Evolutionary conservation across 1,139 yeast species (phyloP), one percentile per base, ranked within the genome.

Genomic region (Kodamaea anthophila): DNA sequence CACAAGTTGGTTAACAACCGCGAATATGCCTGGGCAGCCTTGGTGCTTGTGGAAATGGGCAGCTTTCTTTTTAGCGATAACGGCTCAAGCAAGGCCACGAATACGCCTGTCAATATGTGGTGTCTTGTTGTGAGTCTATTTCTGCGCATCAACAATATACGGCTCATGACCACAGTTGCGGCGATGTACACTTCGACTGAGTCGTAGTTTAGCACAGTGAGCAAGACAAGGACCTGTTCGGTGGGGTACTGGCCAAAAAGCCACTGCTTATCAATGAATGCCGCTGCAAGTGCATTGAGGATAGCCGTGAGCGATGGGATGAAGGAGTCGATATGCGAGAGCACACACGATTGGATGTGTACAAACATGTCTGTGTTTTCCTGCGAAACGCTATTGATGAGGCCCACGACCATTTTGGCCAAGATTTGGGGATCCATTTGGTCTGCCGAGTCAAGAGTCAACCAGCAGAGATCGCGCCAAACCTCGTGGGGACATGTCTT

Each of bases 81-180:
- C 2, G 64, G 53, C 24, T 58, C 65, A 45, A 86, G 51, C 28
- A 79, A 55, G 1, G 70, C 51, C 9, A 67, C 59, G 32, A 80
- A 62, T 1, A 69, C 52, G 4, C 63, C 49, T 11, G 74, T 59
- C 3, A 86, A 42, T 24, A 86, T 46, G 48, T 86, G 95, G 44
- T 83, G 77, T 48, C 96, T 74, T 18, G 81, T 75, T 0, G 78
- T 62, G 18, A 86, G 57, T 44, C 88, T 73, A 47, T 62, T 74
- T 32, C 96, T 69, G 42, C 86, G 93, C 47, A 72, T 70, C 15
- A 84, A 58, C 9, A 87, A 52, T 2, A 82, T 55, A 18, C 61
- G 65, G 0, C 88, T 75, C 18, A 77, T 41, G 0, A 70, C 52
- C 33, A 68, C 72, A 1, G 74, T 58, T 3, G 68, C 38, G 6